Evolutionary conservation across 441 rosid genomes (phyloP).

Genomic region (Viola pubescens): DNA sequence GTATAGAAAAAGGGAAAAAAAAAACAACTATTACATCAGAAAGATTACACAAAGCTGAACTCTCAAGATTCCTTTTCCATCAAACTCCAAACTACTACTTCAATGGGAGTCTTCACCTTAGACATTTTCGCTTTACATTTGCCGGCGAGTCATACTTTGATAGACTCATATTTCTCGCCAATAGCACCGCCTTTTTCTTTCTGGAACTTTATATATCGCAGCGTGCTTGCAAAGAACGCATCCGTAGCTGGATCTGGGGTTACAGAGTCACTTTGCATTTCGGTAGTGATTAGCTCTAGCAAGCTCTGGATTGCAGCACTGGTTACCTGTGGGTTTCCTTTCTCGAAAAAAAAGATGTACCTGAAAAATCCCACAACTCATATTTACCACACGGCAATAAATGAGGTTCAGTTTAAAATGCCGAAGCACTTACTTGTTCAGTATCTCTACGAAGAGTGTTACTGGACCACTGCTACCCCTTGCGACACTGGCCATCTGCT

Average conservation of each 20-base stretch:
- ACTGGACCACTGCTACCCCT: constrained; percentile 73
- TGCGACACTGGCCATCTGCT: constrained; percentile 68
- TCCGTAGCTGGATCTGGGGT: constrained; percentile 53
- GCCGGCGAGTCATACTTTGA: constrained; percentile 42
- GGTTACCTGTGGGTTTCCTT: constrained; percentile 68
- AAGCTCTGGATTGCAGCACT: constrained; percentile 63
- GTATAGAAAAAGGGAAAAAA: not conserved
- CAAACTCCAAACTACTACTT: constrained; percentile 3
- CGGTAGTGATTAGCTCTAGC: constrained; percentile 57
- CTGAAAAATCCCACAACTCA: constrained; percentile 25
- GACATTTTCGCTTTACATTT: not conserved
- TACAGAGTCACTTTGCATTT: constrained; percentile 59
- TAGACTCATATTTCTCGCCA: constrained; percentile 68
- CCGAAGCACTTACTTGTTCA: constrained; percentile 60
- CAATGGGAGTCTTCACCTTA: no score
- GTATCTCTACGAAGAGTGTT: constrained; percentile 75
- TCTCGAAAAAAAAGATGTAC: constrained; percentile 85
- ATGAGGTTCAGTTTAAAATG: constrained; percentile 2
- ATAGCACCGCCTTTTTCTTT: constrained; percentile 84
- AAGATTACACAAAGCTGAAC: constrained; percentile 3
- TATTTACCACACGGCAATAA: not conserved
- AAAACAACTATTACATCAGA: not conserved
- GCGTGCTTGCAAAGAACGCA: constrained; percentile 71
- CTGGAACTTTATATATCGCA: constrained; percentile 76
- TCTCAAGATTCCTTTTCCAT: not conserved